Conservation (phyloP, 2,329 filamentous ascomycete species). For the Pseudocercospora eumusae region DNA sequence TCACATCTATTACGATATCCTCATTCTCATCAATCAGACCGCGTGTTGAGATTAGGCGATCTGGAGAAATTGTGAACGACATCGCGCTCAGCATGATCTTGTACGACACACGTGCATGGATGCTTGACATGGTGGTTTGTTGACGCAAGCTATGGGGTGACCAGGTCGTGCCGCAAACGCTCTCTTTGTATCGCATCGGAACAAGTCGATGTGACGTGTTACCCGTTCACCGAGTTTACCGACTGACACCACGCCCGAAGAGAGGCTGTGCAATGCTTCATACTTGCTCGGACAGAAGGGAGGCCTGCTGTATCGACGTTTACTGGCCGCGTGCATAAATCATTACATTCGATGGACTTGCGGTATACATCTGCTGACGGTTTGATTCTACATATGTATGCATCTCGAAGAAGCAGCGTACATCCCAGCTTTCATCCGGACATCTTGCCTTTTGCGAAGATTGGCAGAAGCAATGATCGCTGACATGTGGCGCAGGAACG, state of each 20-base stretch:
- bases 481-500: constrained; percentile 7
- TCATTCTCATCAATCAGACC: background rate
- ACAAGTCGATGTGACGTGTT: background rate
- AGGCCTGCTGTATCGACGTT: no score
- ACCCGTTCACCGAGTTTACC: background rate
- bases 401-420: background rate
- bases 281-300: no score
- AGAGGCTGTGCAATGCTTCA: no score
- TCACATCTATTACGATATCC: background rate
- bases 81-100: background rate
- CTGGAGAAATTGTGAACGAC: background rate
- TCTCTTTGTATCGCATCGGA: background rate
- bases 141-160: background rate
- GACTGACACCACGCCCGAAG: no score
- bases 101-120: background rate
- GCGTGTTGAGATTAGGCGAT: background rate
- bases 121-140: background rate
- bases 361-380: background rate
- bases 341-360: no score
- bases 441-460: background rate
- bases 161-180: background rate
- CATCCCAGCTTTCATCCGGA: background rate
- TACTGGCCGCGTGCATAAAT: no score
- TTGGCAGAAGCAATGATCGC: background rate
- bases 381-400: background rate